Evolutionary conservation across 495 filamentous ascomycete species (phyloP).

Genomic region (Pyrenula massariospora): DNA sequence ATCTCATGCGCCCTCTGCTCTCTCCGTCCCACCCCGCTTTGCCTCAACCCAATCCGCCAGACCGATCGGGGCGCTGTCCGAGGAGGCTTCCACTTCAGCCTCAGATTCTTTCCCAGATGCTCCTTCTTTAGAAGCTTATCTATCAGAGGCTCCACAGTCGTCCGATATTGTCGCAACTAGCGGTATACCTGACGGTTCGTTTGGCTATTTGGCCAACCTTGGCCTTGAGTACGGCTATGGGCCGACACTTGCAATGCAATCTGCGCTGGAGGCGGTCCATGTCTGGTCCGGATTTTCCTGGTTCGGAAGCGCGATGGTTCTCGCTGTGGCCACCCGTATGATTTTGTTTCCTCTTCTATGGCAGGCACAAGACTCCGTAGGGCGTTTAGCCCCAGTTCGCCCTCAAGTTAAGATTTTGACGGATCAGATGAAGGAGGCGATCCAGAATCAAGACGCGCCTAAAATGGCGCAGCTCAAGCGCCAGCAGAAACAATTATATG

Average conservation of each 20-base stretch:
- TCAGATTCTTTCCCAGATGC: neutral
- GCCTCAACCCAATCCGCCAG: constrained; percentile 18
- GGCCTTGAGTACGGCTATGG: constrained; percentile 84
- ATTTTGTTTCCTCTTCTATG: constrained; percentile 53
- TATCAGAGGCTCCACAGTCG: constrained; percentile 18
- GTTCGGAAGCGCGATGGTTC: constrained; percentile 61
- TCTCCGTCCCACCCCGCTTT: constrained; percentile 4
- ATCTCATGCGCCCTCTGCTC: neutral
- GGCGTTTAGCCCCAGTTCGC: constrained; percentile 24
- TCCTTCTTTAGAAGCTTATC: constrained; percentile 3
- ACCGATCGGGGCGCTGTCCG: neutral
- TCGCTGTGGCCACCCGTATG: constrained; percentile 52
- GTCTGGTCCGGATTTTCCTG: constrained; percentile 62
- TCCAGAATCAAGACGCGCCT: constrained; percentile 21
- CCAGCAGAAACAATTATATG: constrained; percentile 37
- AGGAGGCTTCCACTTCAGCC: constrained; percentile 2
- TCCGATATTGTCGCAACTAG: constrained; percentile 29
- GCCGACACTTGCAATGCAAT: constrained; percentile 56
- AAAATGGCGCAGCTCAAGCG: constrained; percentile 25
- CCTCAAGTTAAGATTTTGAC: constrained; percentile 35
- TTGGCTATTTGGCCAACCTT: constrained; percentile 72
- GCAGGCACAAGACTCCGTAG: constrained; percentile 45
- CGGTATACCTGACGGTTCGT: constrained; percentile 46
- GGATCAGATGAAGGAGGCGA: constrained; percentile 36
- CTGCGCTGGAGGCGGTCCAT: constrained; percentile 69